Base-by-base conservation (phyloP, 2,329 filamentous ascomycete genomes). In the Penicillium sp. region DNA sequence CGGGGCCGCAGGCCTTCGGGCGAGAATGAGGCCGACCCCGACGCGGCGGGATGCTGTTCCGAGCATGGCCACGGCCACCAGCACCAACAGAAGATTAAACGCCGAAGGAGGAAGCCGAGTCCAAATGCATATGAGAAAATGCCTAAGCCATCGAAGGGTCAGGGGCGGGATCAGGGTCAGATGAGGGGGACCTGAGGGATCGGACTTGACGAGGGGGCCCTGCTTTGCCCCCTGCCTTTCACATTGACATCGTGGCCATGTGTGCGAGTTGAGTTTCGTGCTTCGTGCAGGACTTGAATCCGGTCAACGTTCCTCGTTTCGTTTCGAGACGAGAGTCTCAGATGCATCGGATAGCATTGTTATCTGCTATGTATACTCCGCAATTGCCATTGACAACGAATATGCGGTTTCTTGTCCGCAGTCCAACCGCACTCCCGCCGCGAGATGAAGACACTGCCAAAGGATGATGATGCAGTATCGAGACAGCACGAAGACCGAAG, bases 101-200 rank as follows among this genome's bases (percentile, higher is more conserved):
- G 55, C 22, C 72, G 69, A 49, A 67, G 67, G 42, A 73, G 70
- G 64, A 78, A 72, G 58, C 74, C 74, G 17, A 78, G 76, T 62
- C 77, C 78, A 6, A 81, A 81, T 70, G 79, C 79, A 7, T 81
- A 81, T 63, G 79, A 81, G 64, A 78, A 75, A 57, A 76, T 80
- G 70, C 78, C 79, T 5, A 78, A 72, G 51, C 45, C 63, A 8
- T 63, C 64, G 10, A 73, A 69, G 45, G 62, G 54, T 7, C 61
- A 65, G 6, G 7, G 7, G 6, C 31, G 7, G 31, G 31, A 6
- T 31, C 31, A 31, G 31, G 31, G 31, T 31, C 31, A 31, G 41
- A 35, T 59, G 28, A 57, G 54, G n/a, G 58, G 57, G 15, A 31
- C 60, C 20, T 67, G 59, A 65, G n/a, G n/a, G n/a, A 14, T 12